Conservation (phyloP, 768 basidiomycete species). For the Trametopsis cervina region DNA sequence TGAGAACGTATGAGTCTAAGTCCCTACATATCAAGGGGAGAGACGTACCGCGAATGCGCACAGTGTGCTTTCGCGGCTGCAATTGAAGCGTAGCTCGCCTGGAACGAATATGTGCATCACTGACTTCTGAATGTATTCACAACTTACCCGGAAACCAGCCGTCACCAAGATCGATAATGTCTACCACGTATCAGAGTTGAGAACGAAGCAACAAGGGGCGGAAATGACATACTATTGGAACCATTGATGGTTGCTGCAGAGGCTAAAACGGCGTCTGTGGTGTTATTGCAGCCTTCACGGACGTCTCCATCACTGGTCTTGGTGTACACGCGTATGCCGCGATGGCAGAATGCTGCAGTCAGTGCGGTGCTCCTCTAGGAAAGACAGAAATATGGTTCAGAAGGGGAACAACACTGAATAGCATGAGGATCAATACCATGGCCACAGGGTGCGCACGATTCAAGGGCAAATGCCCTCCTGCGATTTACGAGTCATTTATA, state of each 20-base stretch:
- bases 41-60: constrained; percentile 4
- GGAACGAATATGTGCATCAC: background rate
- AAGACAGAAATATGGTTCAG: background rate
- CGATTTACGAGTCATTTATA: no score
- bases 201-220: no score
- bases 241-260: no score
- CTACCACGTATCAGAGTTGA: no score
- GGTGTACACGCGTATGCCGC: constrained; percentile 5
- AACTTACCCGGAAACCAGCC: constrained; percentile 5
- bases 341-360: background rate
- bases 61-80: constrained; percentile 4
- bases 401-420: no score
- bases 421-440: no score
- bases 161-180: background rate
- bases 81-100: background rate
- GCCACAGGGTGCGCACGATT: no score
- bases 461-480: no score
- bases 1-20: background rate
- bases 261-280: background rate
- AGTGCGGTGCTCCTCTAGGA: constrained; percentile 3
- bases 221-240: no score
- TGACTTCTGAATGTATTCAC: no score
- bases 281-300: constrained; percentile 4
- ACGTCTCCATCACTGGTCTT: constrained; percentile 4
- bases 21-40: background rate